Evolutionary conservation across 2,329 filamentous ascomycete species (phyloP).

Genomic region (Eurotiales sp.): DNA sequence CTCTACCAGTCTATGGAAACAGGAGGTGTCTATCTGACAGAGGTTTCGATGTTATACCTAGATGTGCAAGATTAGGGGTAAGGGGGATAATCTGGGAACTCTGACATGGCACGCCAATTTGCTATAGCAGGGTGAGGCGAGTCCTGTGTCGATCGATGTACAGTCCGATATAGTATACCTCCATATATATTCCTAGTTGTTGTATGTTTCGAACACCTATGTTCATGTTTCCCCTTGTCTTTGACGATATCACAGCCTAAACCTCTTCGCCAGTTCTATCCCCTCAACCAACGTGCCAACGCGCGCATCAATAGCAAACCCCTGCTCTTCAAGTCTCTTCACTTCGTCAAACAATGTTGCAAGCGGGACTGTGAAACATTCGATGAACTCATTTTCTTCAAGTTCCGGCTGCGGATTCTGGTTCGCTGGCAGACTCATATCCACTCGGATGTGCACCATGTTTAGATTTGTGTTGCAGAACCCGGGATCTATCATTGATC

Average conservation of each 20-base stretch:
- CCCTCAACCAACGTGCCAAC: constrained; percentile 76
- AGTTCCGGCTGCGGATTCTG: constrained; percentile 65
- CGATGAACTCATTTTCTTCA: constrained; percentile 79
- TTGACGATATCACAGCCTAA: constrained; percentile 9
- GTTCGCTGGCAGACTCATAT: constrained; percentile 66
- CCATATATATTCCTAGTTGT: no score
- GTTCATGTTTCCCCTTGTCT: not conserved
- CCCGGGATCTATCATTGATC: constrained; percentile 39
- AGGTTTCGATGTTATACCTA: no score
- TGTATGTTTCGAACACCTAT: not conserved
- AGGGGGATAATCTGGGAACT: no score
- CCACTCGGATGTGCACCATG: constrained; percentile 67
- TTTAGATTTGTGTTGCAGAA: constrained; percentile 50
- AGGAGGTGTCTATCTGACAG: no score
- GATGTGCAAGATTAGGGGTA: no score
- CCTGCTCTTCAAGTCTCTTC: constrained; percentile 63
- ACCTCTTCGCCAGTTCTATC: constrained; percentile 64
- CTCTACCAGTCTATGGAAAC: no score
- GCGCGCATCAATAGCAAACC: constrained; percentile 74
- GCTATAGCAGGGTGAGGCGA: no score
- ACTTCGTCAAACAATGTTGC: constrained; percentile 62
- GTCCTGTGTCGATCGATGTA: no score
- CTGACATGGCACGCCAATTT: no score
- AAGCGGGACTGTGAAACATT: constrained; percentile 68
- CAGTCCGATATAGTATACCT: no score